These are phyloP conservation scores for Acer saccharum DNA, from an alignment of 345 rosid genomes.

Conservation along the genomic window DNA sequence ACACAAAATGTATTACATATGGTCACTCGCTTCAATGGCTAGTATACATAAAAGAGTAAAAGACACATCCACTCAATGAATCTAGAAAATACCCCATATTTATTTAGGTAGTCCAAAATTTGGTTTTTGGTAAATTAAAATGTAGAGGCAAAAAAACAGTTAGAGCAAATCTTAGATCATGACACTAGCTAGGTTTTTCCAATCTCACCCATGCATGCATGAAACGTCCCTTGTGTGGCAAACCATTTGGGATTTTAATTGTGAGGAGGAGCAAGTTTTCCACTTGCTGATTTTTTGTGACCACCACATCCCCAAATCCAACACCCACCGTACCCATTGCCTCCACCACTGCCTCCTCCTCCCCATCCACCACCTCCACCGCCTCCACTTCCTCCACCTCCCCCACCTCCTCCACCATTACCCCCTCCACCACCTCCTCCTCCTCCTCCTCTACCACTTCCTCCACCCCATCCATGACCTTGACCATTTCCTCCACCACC, in stretches of 20 bases:
- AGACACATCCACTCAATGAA: neutral
- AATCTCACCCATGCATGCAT: neutral
- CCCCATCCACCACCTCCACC: conserved; percentile 20
- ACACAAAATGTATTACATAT: neutral
- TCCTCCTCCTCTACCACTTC: conserved; percentile 24
- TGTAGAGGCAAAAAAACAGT: neutral
- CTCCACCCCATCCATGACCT: conserved; percentile 24
- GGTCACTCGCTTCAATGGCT: neutral
- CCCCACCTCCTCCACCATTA: neutral
- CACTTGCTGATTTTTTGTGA: neutral
- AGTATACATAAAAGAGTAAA: neutral
- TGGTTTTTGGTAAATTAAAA: neutral
- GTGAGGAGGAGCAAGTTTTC: neutral
- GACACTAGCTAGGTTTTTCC: neutral
- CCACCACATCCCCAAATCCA: conserved; percentile 57
- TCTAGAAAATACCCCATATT: neutral
- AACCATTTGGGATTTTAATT: neutral
- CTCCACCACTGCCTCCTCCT: conserved; percentile 21
- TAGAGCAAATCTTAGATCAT: neutral
- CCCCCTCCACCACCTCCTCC: neutral
- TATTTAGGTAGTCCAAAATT: neutral
- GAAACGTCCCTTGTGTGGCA: neutral
- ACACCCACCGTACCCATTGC: conserved; percentile 31
- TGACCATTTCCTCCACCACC: conserved; percentile 28
- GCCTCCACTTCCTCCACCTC: neutral